Base-by-base conservation (phyloP, 176 grass and related monocot species). In the Zea luxurians region DNA sequence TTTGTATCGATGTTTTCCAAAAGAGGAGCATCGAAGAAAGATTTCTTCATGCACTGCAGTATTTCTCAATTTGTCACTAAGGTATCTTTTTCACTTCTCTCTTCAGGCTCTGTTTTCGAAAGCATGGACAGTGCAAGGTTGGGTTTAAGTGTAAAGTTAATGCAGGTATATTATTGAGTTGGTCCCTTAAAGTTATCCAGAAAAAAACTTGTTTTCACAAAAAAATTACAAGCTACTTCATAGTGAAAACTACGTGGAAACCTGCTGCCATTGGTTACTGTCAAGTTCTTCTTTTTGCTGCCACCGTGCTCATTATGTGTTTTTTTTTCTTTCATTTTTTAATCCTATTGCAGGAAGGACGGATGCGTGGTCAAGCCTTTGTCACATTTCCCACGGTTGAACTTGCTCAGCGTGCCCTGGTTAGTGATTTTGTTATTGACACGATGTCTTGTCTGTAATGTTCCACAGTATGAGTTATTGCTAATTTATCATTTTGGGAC, bases 361-460 rank as follows among this genome's bases (percentile, higher is more conserved):
- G 91, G 42, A 94, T 98, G 92, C 82, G 88, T 18, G 96, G 96
- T 18, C 96, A 98, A 90, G 92, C 96, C 27, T 98, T 98, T 60
- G 88, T 98, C 83, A 98, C 92, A 59, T 98, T 98, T 90, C 89
- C 91, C 46, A 92, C 80, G 6, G 71, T 83, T 44, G 85, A 94
- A 86, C 85, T 92, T 62, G 91, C 89, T 75, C 81, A 98, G 17
- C 42, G 9, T 41, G 96, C 89, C 15, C 78, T 98, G 91, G 91
- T 97, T 61, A 73, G 86, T 93, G 34, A 82, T 45, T 60, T 91
- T 34, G 79, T 35, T 70, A 35, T 63, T 10, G 42, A 43, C n/a
- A 44, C 60, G 9, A 53, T 68, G 21, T 11, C 10, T 69, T 69
- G 10, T 46, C 21, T 68, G 17, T 27, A 68, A 12, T 68, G n/a